Conservation (phyloP, 2,329 filamentous ascomycete genomes). For the Colletotrichum noveboracense region DNA sequence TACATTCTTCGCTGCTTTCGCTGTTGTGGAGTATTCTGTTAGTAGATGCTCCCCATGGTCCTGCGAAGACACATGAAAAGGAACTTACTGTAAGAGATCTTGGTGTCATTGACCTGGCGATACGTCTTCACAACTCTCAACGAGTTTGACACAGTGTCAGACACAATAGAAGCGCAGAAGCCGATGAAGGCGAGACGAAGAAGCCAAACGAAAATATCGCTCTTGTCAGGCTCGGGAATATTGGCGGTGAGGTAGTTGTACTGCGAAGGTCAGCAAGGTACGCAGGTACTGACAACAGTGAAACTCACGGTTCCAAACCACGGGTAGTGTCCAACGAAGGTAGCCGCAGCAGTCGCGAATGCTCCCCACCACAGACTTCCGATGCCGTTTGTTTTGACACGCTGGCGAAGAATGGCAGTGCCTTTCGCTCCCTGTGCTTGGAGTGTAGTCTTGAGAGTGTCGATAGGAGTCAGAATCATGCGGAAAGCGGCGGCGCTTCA, state of each 20-base stretch:
- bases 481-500: conserved; percentile 49
- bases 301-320: conserved; percentile 51
- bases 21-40: conserved; percentile 25
- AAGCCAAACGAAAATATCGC: conserved; percentile 45
- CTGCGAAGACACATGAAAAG: rapidly evolving
- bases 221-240: conserved; percentile 44
- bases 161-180: conserved; percentile 49
- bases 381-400: conserved; percentile 47
- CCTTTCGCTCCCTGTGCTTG: conserved; percentile 51
- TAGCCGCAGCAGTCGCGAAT: conserved; percentile 51
- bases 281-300: background rate
- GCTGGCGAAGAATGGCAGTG: conserved; percentile 45
- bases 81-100: conserved; percentile 48
- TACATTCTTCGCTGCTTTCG: conserved; percentile 45
- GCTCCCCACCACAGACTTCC: conserved; percentile 56
- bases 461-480: conserved; percentile 52
- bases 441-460: conserved; percentile 55
- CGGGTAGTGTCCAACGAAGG: conserved; percentile 54
- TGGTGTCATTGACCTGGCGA: conserved; percentile 52
- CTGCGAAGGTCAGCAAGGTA: conserved; percentile 26
- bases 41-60: background rate
- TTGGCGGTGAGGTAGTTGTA: conserved; percentile 47
- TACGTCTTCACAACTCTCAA: conserved; percentile 54
- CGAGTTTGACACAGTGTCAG: conserved; percentile 52
- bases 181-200: conserved; percentile 47